Evolutionary conservation across 75 land plant genomes (phyloP).

Genomic region (Adiantum capillusveneris): DNA sequence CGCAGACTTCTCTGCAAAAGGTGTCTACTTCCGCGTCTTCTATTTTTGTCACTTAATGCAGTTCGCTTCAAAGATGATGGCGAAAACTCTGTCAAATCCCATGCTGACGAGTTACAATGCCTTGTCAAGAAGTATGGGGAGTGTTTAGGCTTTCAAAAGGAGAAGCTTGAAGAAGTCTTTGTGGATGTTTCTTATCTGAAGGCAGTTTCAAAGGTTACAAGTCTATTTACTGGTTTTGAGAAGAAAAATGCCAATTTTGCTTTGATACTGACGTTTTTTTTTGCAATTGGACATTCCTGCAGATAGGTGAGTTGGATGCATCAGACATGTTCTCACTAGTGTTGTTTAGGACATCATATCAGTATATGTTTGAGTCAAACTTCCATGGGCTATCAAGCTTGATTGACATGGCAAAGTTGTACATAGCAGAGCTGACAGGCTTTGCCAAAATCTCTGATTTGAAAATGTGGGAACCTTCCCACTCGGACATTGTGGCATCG

Average conservation of each 20-base stretch:
- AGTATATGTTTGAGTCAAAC: neutral
- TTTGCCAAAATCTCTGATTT: slow-evolving; percentile 2
- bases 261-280: neutral
- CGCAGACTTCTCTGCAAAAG: slow-evolving; percentile 7
- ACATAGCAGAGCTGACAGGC: slow-evolving; percentile 5
- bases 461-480: neutral
- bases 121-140: slow-evolving; percentile 9
- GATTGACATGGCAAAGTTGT: slow-evolving; percentile 1
- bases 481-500: neutral
- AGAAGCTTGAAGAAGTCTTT: slow-evolving; percentile 4
- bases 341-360: slow-evolving; percentile 13
- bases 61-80: slow-evolving; percentile 11
- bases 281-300: neutral
- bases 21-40: slow-evolving; percentile 25
- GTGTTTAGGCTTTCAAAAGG: slow-evolving; percentile 7
- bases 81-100: neutral
- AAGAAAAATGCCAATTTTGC: neutral
- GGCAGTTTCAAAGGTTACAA: neutral
- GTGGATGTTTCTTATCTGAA: neutral
- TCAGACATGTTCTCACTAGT: slow-evolving; percentile 14
- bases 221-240: neutral
- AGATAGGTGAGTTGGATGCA: slow-evolving; percentile 7
- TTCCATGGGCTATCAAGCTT: neutral
- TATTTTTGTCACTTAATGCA: slow-evolving; percentile 13
- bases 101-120: slow-evolving; percentile 11